Base-by-base conservation (phyloP, 2,329 filamentous ascomycete genomes). In the Fusarium marasasianum region DNA sequence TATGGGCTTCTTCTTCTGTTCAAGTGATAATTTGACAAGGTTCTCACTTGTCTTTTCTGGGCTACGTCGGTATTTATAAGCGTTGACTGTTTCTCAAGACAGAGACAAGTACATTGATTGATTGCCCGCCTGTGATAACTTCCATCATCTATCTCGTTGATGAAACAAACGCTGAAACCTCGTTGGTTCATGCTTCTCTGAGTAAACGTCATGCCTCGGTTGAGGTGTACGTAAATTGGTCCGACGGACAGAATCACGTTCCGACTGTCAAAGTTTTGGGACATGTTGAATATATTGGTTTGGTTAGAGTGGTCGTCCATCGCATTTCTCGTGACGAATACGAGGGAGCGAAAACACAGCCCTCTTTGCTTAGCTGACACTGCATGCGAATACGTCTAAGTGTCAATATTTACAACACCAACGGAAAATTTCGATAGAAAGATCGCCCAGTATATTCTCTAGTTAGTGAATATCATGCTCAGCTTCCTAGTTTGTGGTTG, bases 141-240 rank as follows among this genome's bases (percentile, higher is more conserved):
- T 63, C 26, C 15, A 50, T 66, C 15, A 31, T 62, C 31, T 45
- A 31, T 62, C 24, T 45, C 15, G 40, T 44, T 15, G 26, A 22
- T 56, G 65, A 69, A 69, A 69, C 65, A 26, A 64, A 69, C 57
- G 17, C 58, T 65, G 67, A 66, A 71, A 71, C 66, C 35, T 59
- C 29, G 58, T 54, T 70, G 59, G 51, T 38, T 57, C 45, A 43
- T 33, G 66, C 67, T 53, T 69, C 33, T 18, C 24, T 12, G 12
- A 26, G 26, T 40, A 57, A 68, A 62, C 54, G 65, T 62, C 65
- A 69, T 69, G 54, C 66, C 64, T 33, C 35, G 54, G 64, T 33
- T 12, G 43, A 41, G 37, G 17, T 63, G 54, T 43, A 66, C 57
- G 45, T 54, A 44, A 70, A 48, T 66, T 40, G 26, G 22, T 29